phyloP scores from a whole-genome alignment of 352 stramenopile species.

The Globisporangium recalcitrans region DNA sequence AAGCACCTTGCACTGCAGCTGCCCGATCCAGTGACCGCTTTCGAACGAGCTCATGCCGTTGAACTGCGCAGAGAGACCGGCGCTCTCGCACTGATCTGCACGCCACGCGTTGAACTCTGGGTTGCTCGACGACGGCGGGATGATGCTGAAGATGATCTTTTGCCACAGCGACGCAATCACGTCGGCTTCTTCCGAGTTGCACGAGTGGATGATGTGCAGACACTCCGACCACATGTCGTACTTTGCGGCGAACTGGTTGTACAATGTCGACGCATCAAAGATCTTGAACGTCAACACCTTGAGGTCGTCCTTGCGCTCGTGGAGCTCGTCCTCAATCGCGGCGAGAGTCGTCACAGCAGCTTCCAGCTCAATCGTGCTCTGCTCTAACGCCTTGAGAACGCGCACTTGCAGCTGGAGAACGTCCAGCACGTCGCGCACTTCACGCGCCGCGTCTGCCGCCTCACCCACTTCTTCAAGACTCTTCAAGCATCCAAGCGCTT shows the following conservation, averaged over 20 bases:
- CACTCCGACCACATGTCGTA: constrained; percentile 87
- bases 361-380: constrained; percentile 62
- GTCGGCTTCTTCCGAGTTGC: constrained; percentile 76
- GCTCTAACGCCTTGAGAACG: constrained; percentile 71
- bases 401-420: constrained; percentile 80
- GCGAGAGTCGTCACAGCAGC: constrained; percentile 27
- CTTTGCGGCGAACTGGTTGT: constrained; percentile 84
- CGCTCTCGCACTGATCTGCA: constrained; percentile 53
- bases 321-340: constrained; percentile 38
- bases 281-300: constrained; percentile 71
- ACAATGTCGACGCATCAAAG: constrained; percentile 74
- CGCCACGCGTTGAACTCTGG: constrained; percentile 74
- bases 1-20: constrained; percentile 72
- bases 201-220: constrained; percentile 81
- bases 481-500: constrained; percentile 71
- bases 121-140: constrained; percentile 57
- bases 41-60: constrained; percentile 53
- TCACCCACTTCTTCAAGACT: constrained; percentile 71
- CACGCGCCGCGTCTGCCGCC: constrained; percentile 59
- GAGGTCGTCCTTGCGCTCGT: constrained; percentile 50
- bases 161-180: constrained; percentile 60
- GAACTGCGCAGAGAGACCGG: constrained; percentile 42
- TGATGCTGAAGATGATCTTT: constrained; percentile 71
- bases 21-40: constrained; percentile 75
- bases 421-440: constrained; percentile 80